phyloP scores from a whole-genome alignment of 371 early-diverging fungal species.

The Blakeslea trispora region DNA sequence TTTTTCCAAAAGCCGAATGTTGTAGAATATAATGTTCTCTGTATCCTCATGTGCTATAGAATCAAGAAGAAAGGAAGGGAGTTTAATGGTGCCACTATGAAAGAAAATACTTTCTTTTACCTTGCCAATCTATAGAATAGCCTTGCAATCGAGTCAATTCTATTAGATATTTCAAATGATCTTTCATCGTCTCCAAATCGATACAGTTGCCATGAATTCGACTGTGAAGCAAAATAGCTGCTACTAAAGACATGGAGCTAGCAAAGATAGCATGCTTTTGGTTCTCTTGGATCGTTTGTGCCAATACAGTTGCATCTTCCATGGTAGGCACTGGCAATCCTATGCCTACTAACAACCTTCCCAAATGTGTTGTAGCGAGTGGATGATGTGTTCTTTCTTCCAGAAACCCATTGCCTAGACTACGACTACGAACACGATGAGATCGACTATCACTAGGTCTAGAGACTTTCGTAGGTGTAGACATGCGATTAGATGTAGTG shows the following conservation, averaged over 20 bases:
- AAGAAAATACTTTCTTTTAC: constrained; percentile 10
- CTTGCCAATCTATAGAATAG: constrained; percentile 35
- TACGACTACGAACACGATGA: constrained; percentile 26
- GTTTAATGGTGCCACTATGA: no score
- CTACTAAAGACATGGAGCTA: constrained; percentile 29
- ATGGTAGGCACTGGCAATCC: constrained; percentile 6
- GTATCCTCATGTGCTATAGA: constrained; percentile 31
- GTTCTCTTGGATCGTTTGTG: constrained; percentile 20
- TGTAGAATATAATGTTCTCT: constrained; percentile 29
- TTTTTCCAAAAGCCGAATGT: constrained; percentile 28
- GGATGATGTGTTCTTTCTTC: constrained; percentile 8
- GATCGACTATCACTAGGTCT: constrained; percentile 29
- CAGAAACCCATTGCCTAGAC: constrained; percentile 19
- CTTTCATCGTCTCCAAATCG: constrained; percentile 23
- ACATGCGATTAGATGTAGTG: constrained; percentile 19
- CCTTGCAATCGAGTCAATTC: constrained; percentile 12
- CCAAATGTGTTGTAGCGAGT: constrained; percentile 10
- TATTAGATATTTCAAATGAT: constrained; percentile 16
- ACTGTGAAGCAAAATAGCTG: constrained; percentile 32
- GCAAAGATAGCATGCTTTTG: constrained; percentile 22
- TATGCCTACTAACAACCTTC: constrained; percentile 22
- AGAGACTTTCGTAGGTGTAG: constrained; percentile 25
- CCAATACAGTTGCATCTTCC: constrained; percentile 2
- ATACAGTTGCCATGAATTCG: constrained; percentile 24
- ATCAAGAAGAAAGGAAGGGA: no score